A percentile compares a stretch with the other conserved stretches of the same genome.
phyloP scores from a whole-genome alignment of 805 yeast genomes.

The Hanseniaspora jakobsenii region DNA sequence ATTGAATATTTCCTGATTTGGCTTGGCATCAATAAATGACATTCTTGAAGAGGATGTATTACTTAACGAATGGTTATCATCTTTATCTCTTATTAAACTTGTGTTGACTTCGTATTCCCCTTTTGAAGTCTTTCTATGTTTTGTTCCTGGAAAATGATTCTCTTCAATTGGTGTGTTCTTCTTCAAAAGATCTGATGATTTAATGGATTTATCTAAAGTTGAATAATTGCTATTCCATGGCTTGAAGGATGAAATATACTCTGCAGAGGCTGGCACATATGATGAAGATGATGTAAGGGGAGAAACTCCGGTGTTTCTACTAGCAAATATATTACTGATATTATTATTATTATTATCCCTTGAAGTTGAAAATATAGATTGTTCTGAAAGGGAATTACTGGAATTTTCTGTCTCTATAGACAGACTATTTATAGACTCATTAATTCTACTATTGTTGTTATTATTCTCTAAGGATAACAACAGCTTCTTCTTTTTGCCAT shows the following conservation, averaged over 20 bases:
- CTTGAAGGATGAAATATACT: background rate
- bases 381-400: background rate
- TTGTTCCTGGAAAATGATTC: background rate
- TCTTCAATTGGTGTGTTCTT: too few relatives aligned
- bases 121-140: conserved; percentile 3
- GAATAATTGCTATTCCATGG: conserved; percentile 1
- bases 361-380: background rate
- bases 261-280: background rate
- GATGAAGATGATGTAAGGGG: background rate
- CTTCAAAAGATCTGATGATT: too few relatives aligned
- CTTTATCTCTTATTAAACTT: too few relatives aligned
- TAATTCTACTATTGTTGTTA: too few relatives aligned
- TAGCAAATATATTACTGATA: too few relatives aligned
- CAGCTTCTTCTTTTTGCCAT: background rate
- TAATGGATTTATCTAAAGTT: too few relatives aligned
- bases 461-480: too few relatives aligned
- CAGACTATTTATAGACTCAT: too few relatives aligned
- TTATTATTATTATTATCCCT: too few relatives aligned
- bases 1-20: conserved; percentile 24
- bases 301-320: background rate
- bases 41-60: too few relatives aligned
- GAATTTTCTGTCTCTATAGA: too few relatives aligned
- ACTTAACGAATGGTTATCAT: conserved; percentile 12
- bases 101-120: background rate
- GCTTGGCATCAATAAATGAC: conserved; percentile 21